phyloP scores from a whole-genome alignment of 1,139 yeast genomes.

The Taphrina wiesneri region DNA sequence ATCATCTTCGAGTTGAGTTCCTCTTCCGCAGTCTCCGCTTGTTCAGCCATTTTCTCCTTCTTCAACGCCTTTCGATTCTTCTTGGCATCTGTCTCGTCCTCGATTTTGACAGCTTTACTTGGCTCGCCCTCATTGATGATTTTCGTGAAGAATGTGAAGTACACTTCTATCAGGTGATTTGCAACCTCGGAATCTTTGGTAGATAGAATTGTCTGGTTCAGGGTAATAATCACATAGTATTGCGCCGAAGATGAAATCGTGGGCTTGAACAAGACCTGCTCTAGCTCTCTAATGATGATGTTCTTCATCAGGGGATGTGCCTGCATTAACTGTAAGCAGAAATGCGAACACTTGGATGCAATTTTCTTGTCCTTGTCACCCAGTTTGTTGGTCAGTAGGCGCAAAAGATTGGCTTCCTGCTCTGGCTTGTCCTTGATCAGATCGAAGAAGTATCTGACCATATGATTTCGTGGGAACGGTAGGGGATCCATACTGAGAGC shows the following conservation, averaged over 20 bases:
- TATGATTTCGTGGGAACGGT: conserved; percentile 78
- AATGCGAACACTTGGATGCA: conserved; percentile 82
- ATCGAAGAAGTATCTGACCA: conserved; percentile 75
- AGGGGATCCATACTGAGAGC: conserved; percentile 86
- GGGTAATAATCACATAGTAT: conserved; percentile 81
- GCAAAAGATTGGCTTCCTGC: conserved; percentile 87
- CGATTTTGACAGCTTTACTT: conserved; percentile 49
- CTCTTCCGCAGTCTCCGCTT: conserved; percentile 63
- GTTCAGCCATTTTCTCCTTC: conserved; percentile 54
- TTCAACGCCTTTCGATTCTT: conserved; percentile 69
- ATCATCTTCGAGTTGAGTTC: conserved; percentile 86
- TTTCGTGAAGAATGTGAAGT: conserved; percentile 83
- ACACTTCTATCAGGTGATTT: conserved; percentile 75
- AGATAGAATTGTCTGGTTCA: conserved; percentile 88
- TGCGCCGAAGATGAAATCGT: conserved; percentile 65
- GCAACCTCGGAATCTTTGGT: conserved; percentile 75
- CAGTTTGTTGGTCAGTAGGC: conserved; percentile 86
- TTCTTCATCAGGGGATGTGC: conserved; percentile 95
- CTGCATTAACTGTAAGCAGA: conserved; percentile 76
- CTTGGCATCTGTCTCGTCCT: conserved; percentile 36
- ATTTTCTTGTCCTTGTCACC: conserved; percentile 93
- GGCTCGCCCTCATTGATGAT: conserved; percentile 54
- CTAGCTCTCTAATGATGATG: conserved; percentile 72
- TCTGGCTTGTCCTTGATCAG: conserved; percentile 85
- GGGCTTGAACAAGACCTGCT: conserved; percentile 75